These are phyloP conservation scores for Torrubiellomyces zombiae DNA, from an alignment of 2,329 filamentous ascomycete genomes.

Conservation along the genomic window DNA sequence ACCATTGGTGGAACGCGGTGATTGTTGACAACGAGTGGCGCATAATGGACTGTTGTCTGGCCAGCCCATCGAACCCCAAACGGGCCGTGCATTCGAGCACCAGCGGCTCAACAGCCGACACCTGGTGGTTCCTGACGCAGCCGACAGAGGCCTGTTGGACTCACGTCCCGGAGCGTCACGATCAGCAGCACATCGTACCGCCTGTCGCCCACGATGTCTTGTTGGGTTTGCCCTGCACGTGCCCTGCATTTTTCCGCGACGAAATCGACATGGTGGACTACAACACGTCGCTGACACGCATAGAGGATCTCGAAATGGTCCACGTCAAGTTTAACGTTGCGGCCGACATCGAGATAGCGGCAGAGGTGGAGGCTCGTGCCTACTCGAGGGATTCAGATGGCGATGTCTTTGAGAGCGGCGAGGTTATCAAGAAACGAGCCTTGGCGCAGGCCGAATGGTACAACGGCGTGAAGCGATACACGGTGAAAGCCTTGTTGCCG, in stretches of 20 bases:
- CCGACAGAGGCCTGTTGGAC: constrained; percentile 90
- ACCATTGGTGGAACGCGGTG: constrained; percentile 97
- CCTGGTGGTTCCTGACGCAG: constrained; percentile 84
- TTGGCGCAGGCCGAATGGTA: constrained; percentile 88
- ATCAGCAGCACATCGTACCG: constrained; percentile 86
- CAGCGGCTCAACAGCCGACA: constrained; percentile 54
- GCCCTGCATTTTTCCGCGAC: constrained; percentile 77
- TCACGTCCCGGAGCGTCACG: constrained; percentile 73
- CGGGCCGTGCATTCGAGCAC: constrained; percentile 61
- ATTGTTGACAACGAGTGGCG: constrained; percentile 91
- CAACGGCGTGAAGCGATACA: constrained; percentile 74
- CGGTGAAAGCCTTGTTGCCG: constrained; percentile 79
- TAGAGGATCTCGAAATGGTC: constrained; percentile 86
- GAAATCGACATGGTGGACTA: constrained; percentile 68
- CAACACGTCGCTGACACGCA: constrained; percentile 68
- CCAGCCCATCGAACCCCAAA: constrained; percentile 76
- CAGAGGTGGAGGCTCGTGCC: constrained; percentile 74
- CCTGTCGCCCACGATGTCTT: constrained; percentile 73
- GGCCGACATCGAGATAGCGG: constrained; percentile 75
- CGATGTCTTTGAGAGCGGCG: constrained; percentile 84
- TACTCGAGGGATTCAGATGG: constrained; percentile 75
- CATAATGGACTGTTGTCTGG: constrained; percentile 85
- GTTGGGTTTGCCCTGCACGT: constrained; percentile 70
- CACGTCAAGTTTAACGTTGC: constrained; percentile 82
- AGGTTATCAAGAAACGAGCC: constrained; percentile 69